Evolutionary conservation across 2,329 filamentous ascomycete species (phyloP).

Genomic region (Sporothrix inflata): DNA sequence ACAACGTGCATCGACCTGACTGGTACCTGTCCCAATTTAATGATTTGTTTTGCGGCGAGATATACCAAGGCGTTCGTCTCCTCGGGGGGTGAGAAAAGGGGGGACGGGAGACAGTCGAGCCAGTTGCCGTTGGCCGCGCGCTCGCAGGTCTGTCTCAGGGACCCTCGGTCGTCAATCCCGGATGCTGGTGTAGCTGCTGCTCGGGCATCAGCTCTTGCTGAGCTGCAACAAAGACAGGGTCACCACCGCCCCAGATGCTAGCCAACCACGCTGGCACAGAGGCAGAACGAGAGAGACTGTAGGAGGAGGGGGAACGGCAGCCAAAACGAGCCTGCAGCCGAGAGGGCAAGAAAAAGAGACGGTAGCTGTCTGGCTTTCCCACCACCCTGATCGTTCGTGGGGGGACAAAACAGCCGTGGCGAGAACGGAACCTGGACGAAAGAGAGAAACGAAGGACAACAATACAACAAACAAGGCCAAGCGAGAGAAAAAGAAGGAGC

Average conservation of each 20-base stretch:
- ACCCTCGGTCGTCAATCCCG: neutral
- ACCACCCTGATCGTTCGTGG: slow-evolving; percentile 12
- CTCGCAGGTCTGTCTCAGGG: neutral
- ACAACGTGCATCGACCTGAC: neutral
- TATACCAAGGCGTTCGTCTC: neutral
- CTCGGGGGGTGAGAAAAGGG: neutral
- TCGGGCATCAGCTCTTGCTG: slow-evolving; percentile 16
- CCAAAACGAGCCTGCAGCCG: slow-evolving; percentile 13
- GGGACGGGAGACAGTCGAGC: slow-evolving; percentile 2
- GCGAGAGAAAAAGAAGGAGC: neutral
- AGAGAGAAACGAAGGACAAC: neutral
- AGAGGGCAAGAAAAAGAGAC: neutral
- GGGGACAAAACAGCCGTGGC: neutral
- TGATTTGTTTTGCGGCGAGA: neutral
- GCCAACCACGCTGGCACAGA: neutral
- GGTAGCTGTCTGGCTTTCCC: neutral
- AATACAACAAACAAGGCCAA: neutral
- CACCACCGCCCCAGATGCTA: neutral
- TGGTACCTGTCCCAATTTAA: neutral
- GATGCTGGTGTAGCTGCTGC: slow-evolving; percentile 5
- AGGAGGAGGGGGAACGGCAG: slow-evolving; percentile 1
- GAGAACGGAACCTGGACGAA: neutral
- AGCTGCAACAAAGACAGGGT: neutral
- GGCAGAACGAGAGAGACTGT: neutral
- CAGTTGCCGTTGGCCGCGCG: neutral